Base-by-base conservation (phyloP, 2,329 filamentous ascomycete species). In the Fusarium illudens region DNA sequence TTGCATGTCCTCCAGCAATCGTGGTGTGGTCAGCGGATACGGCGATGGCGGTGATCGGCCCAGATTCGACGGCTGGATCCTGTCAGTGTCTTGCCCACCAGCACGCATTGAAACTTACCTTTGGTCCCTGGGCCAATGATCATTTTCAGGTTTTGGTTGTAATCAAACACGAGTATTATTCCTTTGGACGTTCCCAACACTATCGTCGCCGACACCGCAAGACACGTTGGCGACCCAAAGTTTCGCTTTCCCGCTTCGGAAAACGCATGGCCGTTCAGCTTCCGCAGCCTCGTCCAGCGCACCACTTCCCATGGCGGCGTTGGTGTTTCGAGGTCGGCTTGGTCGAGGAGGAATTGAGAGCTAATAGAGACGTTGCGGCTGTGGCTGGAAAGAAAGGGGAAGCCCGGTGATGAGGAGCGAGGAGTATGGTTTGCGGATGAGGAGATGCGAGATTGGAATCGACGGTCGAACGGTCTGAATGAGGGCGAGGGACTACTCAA, bases 301-400 rank as follows among this genome's bases (percentile, higher is more conserved):
- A 99, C 92, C 56, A 98, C 94, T 75, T 99, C 96, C 96, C 96
- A 99, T 2, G 96, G 96, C 6, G 92, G 89, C 57, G 93, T 89
- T 4, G 89, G 86, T 2, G 89, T 88, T 68, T 95, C 92, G 20
- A 86, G 83, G 49, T 92, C 91, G 53, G 89, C 83, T 42, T 86
- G 79, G 60, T 90, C 89, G 13, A 85, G 76, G 4, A 89, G 75
- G 11, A 92, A 79, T 70, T 92, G 89, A 71, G 92, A 96, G 44
- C 86, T 90, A 19, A 94, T 75, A 1, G 95, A 97, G 2, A 89
- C 90, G 72, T 93, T 92, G 57, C 94, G 90, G 56, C 93, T 96
- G 75, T 96, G 92, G 3, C 85, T 79, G n/a, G 86, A 85, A 12
- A 94, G 82, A 71, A 96, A 92, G 7, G 90, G 82, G 70, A 96